Evolutionary conservation across 495 filamentous ascomycete species (phyloP).

Genomic region (Cladorrhinum samala): DNA sequence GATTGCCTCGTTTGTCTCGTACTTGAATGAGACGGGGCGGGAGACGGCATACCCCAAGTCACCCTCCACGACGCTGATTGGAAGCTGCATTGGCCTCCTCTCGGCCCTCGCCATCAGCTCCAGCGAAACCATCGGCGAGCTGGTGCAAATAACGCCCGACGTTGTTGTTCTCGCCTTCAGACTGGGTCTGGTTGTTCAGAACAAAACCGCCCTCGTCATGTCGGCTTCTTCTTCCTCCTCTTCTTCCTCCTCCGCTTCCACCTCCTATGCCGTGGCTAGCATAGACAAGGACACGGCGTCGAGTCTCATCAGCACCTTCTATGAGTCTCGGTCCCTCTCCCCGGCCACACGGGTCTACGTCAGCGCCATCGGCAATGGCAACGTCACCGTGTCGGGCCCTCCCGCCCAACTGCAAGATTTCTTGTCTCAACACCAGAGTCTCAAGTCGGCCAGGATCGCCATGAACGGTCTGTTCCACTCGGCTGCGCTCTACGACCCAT

Average conservation of each 20-base stretch:
- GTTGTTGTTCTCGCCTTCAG: slow-evolving; percentile 63
- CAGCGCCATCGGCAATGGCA: slow-evolving; percentile 63
- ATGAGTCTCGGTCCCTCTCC: too few relatives aligned
- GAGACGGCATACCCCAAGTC: too few relatives aligned
- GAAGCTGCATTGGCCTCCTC: slow-evolving; percentile 61
- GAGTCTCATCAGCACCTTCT: too few relatives aligned
- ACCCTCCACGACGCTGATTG: slow-evolving; percentile 48
- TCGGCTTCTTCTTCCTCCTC: slow-evolving; percentile 45
- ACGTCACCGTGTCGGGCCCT: slow-evolving; percentile 71
- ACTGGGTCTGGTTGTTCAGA: slow-evolving; percentile 51
- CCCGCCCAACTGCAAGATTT: too few relatives aligned
- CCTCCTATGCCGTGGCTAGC: too few relatives aligned
- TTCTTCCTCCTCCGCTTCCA: too few relatives aligned
- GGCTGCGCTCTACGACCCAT: too few relatives aligned
- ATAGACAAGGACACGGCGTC: too few relatives aligned
- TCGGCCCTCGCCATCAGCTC: slow-evolving; percentile 61
- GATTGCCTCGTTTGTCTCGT: slow-evolving; percentile 64
- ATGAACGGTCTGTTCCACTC: slow-evolving; percentile 48
- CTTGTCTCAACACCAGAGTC: too few relatives aligned
- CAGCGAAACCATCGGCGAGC: slow-evolving; percentile 53
- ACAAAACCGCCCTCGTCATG: slow-evolving; percentile 36
- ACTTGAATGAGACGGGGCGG: too few relatives aligned
- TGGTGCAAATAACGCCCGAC: slow-evolving; percentile 58
- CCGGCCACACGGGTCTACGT: slow-evolving; percentile 70
- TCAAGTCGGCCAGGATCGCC: too few relatives aligned